Evolutionary conservation across 352 stramenopile species (phyloP).

Genomic region (Globisporangium nodosum): DNA sequence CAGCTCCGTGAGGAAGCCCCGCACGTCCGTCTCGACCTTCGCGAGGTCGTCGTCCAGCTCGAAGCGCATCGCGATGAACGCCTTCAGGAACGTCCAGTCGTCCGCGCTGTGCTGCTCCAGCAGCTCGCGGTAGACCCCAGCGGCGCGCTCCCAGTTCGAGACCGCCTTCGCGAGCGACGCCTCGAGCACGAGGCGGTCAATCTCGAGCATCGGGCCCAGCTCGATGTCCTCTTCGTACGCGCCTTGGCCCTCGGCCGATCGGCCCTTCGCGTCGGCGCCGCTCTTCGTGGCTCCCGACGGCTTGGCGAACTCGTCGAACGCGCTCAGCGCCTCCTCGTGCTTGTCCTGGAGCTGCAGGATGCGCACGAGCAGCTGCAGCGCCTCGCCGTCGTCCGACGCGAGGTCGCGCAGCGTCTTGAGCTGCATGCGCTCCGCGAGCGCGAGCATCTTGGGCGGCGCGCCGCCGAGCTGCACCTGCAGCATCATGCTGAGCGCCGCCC

Average conservation of each 20-base stretch:
- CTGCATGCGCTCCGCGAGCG: conserved; percentile 75
- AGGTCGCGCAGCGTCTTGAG: conserved; percentile 65
- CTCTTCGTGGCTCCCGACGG: conserved; percentile 10
- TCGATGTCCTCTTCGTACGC: conserved; percentile 82
- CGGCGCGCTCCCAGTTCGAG: conserved; percentile 43
- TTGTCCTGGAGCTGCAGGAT: conserved; percentile 73
- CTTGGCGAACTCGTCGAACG: conserved; percentile 66
- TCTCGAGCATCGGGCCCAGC: conserved; percentile 73
- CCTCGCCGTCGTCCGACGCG: conserved; percentile 56
- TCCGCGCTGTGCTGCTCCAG: conserved; percentile 71
- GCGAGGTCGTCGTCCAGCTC: conserved; percentile 23
- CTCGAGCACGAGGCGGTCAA: conserved; percentile 68
- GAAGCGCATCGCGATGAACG: conserved; percentile 53
- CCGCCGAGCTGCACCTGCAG: conserved; percentile 69
- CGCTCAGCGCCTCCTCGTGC: conserved; percentile 50
- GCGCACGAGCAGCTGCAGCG: conserved; percentile 61
- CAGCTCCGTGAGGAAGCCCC: conserved; percentile 38
- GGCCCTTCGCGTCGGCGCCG: conserved; percentile 23
- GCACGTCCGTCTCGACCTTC: conserved; percentile 24
- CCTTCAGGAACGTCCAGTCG: conserved; percentile 77
- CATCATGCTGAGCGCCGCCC: conserved; percentile 78
- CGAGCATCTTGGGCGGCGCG: conserved; percentile 67
- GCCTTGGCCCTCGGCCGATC: conserved; percentile 63
- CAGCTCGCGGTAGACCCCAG: conserved; percentile 46
- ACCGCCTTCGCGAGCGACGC: conserved; percentile 52